Evolutionary conservation across 2,329 filamentous ascomycete genomes (phyloP).

Genomic region (Fusarium sp.): DNA sequence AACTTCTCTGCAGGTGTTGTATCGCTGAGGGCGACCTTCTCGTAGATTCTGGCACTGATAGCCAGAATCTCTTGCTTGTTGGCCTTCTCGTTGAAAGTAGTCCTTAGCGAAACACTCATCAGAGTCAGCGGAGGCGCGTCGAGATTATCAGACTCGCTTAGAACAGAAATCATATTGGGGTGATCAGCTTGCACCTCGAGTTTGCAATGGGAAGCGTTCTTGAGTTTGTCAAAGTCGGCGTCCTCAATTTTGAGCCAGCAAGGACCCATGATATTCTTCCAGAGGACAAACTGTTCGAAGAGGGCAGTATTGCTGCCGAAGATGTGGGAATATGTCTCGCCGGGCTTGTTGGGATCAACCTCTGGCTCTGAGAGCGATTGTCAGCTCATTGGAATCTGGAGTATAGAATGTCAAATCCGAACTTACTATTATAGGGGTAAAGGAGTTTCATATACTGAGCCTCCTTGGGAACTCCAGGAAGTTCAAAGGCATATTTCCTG

Average conservation of each 20-base stretch:
- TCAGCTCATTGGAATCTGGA: conserved; percentile 25
- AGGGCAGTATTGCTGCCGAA: conserved; percentile 94
- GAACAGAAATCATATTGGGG: conserved; percentile 76
- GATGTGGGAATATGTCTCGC: conserved; percentile 91
- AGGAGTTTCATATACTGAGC: conserved; percentile 93
- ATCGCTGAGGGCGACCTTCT: conserved; percentile 86
- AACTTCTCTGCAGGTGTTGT: conserved; percentile 89
- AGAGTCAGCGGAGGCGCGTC: conserved; percentile 88
- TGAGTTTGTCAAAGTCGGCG: conserved; percentile 82
- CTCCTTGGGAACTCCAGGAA: conserved; percentile 86
- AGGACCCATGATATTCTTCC: conserved; percentile 99
- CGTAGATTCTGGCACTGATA: conserved; percentile 91
- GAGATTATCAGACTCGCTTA: conserved; percentile 80
- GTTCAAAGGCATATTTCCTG: conserved; percentile 95
- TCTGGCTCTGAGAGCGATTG: conserved; percentile 61
- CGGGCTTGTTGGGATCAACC: conserved; percentile 72
- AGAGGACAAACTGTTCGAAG: conserved; percentile 97
- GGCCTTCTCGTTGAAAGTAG: conserved; percentile 85
- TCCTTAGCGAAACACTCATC: conserved; percentile 94
- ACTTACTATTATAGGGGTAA: conserved; percentile 84
- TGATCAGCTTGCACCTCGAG: conserved; percentile 85
- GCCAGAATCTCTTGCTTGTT: conserved; percentile 97
- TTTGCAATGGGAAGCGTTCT: conserved; percentile 97
- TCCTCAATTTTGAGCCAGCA: conserved; percentile 95
- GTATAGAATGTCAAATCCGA: background rate